Base-by-base conservation (phyloP, 768 basidiomycete species). In the Roridomyces roridus region DNA sequence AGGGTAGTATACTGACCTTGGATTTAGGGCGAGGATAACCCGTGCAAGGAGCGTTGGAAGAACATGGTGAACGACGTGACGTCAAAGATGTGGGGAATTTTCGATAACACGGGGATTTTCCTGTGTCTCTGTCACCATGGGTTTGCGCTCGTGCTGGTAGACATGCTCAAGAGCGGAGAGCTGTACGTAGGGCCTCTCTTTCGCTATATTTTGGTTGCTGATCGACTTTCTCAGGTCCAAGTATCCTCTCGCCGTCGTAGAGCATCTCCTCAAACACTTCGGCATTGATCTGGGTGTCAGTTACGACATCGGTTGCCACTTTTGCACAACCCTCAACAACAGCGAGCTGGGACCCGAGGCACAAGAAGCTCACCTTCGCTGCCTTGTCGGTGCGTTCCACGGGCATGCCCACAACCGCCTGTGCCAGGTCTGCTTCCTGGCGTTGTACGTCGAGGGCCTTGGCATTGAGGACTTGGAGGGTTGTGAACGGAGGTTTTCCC, bases 41-140 rank as follows among this genome's bases (percentile, higher is more conserved):
- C 46, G 11, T 49, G 48, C 26, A 14, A 21, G 20, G 43, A 53
- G 23, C 26, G 51, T 5, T 53, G 51, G 51, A 18, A 53, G 31
- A 52, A 52, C 29, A 75, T 26, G 59, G 60, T 58, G 23, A 74
- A 73, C 8, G 43, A 55, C 1, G 24, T 47, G 14, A 55, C 53
- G 1, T 12, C 34, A 58, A 64, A 57, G 15, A 71, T 70, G 68
- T 76, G 68, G 72, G 63, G 57, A 2, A 62, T 76, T 5, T 80
- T 74, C 46, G 56, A 71, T 1, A 72, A 77, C 65, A 68, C 73
- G 0, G 75, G 78, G 0, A 64, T 76, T 11, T 80, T 80, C 53
- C 67, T 72, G 0, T 45, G 59, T 56, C 67, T 67, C 9, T 78
- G 77, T 55, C 56, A 64, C 2, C 74, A 77, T 67, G 72, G 73